Evolutionary conservation across 2,329 filamentous ascomycete genomes (phyloP), one percentile per base, ranked within the genome.

Genomic region (Talaromyces sp.): DNA sequence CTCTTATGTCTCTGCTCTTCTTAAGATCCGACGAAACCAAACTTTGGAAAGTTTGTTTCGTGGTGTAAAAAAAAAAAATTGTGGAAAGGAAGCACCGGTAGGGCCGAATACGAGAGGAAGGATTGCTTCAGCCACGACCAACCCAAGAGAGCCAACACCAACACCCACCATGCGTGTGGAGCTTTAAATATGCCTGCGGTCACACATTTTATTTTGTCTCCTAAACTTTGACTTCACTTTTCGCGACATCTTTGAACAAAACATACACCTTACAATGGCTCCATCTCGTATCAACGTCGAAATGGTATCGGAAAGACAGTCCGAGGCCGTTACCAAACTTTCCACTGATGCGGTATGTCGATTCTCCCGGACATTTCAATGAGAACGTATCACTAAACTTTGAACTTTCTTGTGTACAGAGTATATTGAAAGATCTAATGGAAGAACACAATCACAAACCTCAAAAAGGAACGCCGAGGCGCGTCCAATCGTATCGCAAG

Each of bases 291-390:
- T 59, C 37, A n/a, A 14, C 33, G n/a, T 45, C 13, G 33, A 56
- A 11, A 22, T 2, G 52, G 33, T 56, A 39, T 24, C 39, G 24
- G 56, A 45, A 59, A 43, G 37, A 31, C 22, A 39, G 7, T 19
- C 39, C 39, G 27, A 59, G 37, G 27, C 7, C n/a, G 37, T 31
- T 19, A 19, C 39, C 24, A 19, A 59, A 59, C 27, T 45, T 31
- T 45, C 56, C 24, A 41, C 31, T n/a, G 56, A 59, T 45, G 56
- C 56, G 37, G 56, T 59, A 59, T 39, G 37, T 41, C 16, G 10
- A 27, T 14, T 19, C 31, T 33, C 24, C 3, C 8, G 27, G 27
- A 31, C 27, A 31, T 37, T 37, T 37, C 35, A 37, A 37, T 13
- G 27, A 31, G 27, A 31, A 31, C 27, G 7, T 31, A 1, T 31